Conservation (phyloP, 371 early-diverging fungal species). For the Mortierella sp. region DNA sequence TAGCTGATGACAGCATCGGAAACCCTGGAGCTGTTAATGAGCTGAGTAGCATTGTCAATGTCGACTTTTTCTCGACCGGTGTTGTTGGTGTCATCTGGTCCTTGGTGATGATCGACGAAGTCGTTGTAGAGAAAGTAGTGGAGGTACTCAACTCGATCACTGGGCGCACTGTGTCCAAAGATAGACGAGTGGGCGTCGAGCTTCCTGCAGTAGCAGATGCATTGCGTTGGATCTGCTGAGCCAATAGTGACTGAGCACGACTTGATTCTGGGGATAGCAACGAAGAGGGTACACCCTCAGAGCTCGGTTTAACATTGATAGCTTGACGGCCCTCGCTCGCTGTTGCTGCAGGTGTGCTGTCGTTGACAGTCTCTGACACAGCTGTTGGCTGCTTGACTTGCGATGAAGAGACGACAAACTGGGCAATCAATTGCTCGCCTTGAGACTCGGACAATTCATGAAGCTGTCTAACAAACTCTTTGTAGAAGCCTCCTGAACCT, state of each 20-base stretch:
- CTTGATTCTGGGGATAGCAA: neutral
- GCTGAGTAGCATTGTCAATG: constrained; percentile 10
- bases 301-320: neutral
- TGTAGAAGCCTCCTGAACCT: constrained; percentile 33
- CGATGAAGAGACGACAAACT: neutral
- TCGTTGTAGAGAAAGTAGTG: neutral
- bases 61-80: constrained; percentile 25
- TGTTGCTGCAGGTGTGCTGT: neutral
- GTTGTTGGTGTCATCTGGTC: constrained; percentile 13
- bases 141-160: neutral
- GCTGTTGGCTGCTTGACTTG: neutral
- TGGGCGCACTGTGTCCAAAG: constrained; percentile 21
- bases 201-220: too few species aligned
- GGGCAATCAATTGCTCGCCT: constrained; percentile 8
- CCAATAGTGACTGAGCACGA: constrained; percentile 29
- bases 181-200: constrained; percentile 1
- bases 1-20: constrained; percentile 8
- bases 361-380: too few species aligned
- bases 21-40: constrained; percentile 24
- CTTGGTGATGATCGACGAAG: constrained; percentile 1
- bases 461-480: constrained; percentile 27
- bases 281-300: neutral
- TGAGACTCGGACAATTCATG: constrained; percentile 24
- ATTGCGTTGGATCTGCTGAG: constrained; percentile 31
- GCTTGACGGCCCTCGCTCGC: neutral